Percentiles rank a stretch among this genome's conserved stretches.
Evolutionary conservation across 2,329 filamentous ascomycete species (phyloP).

Genomic region (Coccinonectria pachysandricola): DNA sequence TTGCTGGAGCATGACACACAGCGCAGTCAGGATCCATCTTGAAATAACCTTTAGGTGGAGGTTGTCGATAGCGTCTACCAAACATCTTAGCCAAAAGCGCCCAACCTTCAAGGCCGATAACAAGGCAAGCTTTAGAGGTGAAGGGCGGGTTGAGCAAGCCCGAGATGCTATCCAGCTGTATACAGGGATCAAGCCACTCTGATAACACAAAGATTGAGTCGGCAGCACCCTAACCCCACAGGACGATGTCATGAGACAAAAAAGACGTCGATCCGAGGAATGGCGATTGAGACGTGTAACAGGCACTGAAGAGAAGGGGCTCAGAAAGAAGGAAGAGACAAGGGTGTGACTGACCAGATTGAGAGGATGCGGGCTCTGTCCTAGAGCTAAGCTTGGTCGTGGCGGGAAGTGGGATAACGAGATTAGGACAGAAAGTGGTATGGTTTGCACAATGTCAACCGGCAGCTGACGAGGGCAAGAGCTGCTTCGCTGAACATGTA

Average conservation of each 20-base stretch:
- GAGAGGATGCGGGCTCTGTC: constrained; percentile 12
- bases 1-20: constrained; percentile 52
- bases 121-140: constrained; percentile 6
- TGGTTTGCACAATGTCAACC: constrained; percentile 14
- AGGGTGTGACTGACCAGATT: constrained; percentile 21
- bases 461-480: constrained; percentile 14
- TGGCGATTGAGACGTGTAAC: no score
- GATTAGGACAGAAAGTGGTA: constrained; percentile 18
- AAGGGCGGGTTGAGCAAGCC: constrained; percentile 3
- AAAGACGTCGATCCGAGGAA: no score
- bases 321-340: constrained; percentile 9
- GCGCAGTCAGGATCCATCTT: constrained; percentile 63
- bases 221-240: constrained; percentile 19
- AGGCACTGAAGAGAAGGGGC: constrained; percentile 12
- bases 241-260: constrained; percentile 18
- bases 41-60: no score
- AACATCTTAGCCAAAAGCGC: constrained; percentile 49
- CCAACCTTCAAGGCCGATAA: no score
- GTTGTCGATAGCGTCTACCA: constrained; percentile 35
- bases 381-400: constrained; percentile 13
- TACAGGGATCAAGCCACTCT: constrained; percentile 18
- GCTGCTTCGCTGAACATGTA: constrained; percentile 22
- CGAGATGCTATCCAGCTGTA: constrained; percentile 11
- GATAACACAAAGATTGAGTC: constrained; percentile 12
- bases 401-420: constrained; percentile 21